Percentiles rank a stretch among this genome's conserved stretches.
Conservation (phyloP, 2,329 filamentous ascomycete genomes). For the Trichophyton mentagrophytes region DNA sequence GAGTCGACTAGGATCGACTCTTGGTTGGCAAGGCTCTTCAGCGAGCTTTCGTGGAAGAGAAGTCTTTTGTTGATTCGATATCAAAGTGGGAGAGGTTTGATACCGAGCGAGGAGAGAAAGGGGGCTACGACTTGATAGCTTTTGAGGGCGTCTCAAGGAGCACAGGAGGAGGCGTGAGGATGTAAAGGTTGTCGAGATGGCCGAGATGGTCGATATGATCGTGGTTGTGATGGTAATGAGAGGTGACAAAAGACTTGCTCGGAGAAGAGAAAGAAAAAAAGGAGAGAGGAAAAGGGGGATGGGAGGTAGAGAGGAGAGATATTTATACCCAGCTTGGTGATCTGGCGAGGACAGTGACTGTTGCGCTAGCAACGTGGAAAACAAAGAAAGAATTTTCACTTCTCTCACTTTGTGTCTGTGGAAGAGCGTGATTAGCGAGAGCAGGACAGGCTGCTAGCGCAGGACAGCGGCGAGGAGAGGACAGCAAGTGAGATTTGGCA, state of each 20-base stretch:
- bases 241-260: background rate
- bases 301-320: background rate
- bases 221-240: no score
- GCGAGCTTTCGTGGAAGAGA: background rate
- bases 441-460: background rate
- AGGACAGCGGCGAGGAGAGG: background rate
- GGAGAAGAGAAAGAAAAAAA: background rate
- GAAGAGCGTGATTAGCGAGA: background rate
- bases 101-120: background rate
- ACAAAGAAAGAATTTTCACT: background rate
- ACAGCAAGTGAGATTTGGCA: background rate
- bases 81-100: background rate
- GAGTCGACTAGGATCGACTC: background rate
- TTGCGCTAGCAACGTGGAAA: background rate
- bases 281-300: background rate
- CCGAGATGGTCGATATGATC: no score
- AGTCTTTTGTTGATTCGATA: background rate
- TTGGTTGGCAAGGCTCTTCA: background rate
- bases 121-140: background rate
- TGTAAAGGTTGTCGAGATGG: no score
- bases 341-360: background rate
- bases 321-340: slow-evolving; percentile 5
- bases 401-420: background rate
- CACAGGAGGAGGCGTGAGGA: background rate
- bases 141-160: background rate